Conservation (phyloP, 2,329 filamentous ascomycete species). For the Calonectria pauciramosa region DNA sequence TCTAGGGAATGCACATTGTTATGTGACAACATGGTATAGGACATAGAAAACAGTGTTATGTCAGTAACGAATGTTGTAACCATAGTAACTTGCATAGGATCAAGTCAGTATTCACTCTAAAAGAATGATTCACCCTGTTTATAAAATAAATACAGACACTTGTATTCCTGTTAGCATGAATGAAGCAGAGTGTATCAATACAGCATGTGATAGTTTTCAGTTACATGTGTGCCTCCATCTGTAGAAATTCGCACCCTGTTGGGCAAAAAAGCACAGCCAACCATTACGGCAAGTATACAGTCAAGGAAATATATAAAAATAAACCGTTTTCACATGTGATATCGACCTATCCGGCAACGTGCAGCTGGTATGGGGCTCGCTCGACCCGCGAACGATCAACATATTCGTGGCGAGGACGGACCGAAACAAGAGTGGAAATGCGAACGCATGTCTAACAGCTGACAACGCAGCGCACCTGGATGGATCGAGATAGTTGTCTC, state of each 20-base stretch:
- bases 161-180: not conserved
- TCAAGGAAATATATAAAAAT: not conserved
- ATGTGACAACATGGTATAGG: not conserved
- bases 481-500: not conserved
- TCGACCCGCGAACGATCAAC: not conserved
- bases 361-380: not conserved
- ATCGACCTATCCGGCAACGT: not conserved
- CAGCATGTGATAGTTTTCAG: not conserved
- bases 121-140: not conserved
- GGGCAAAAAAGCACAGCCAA: not conserved
- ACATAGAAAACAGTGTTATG: not conserved
- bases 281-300: not conserved
- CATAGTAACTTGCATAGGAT: not conserved
- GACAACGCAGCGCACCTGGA: not conserved
- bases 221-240: not conserved
- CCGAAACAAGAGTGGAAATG: not conserved
- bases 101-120: not conserved
- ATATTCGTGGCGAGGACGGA: not conserved
- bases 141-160: not conserved
- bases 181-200: not conserved
- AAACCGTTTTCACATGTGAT: not conserved
- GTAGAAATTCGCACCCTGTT: not conserved
- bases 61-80: not conserved
- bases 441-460: not conserved
- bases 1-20: not conserved